These are phyloP conservation scores for Pseudophaeomoniella oleicola DNA, from an alignment of 2,329 filamentous ascomycete genomes.

Conservation along the genomic window DNA sequence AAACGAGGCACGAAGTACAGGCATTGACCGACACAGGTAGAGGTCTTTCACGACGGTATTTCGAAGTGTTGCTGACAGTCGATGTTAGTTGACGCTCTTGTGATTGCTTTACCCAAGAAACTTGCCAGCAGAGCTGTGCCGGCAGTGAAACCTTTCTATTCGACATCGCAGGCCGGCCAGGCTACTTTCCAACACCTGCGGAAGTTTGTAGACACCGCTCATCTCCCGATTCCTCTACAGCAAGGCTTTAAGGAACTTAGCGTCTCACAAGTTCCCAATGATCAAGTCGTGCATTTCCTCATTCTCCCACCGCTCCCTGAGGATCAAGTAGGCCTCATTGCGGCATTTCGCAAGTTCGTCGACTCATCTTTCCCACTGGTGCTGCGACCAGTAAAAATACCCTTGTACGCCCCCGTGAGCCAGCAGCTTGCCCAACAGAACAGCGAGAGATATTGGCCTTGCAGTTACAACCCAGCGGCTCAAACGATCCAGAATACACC, in stretches of 20 bases:
- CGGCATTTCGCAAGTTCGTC: constrained; percentile 19
- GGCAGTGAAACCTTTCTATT: neutral
- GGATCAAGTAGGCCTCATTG: constrained; percentile 9
- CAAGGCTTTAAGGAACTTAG: constrained; percentile 10
- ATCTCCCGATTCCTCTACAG: constrained; percentile 18
- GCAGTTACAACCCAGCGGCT: constrained; percentile 28
- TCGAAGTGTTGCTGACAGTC: too few relatives aligned
- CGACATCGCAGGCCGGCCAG: neutral
- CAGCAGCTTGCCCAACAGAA: constrained; percentile 25
- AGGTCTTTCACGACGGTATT: too few relatives aligned
- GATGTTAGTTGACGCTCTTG: constrained; percentile 24
- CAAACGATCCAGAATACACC: constrained; percentile 27
- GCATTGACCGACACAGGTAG: constrained; percentile 26
- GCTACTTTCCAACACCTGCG: constrained; percentile 21
- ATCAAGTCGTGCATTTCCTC: constrained; percentile 24
- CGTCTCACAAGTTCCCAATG: constrained; percentile 5
- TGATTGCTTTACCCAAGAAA: constrained; percentile 28
- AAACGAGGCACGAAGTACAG: constrained; percentile 27
- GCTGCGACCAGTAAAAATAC: constrained; percentile 18
- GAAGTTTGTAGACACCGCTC: constrained; percentile 22
- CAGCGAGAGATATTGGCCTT: constrained; percentile 27
- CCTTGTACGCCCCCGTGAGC: constrained; percentile 25
- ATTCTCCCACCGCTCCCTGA: constrained; percentile 26
- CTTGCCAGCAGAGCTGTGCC: constrained; percentile 24
- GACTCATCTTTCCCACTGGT: constrained; percentile 19